Percentiles rank a stretch among this genome's conserved stretches.
These are phyloP conservation scores for Hibiscus trionum DNA, from an alignment of 345 rosid species.

Conservation along the genomic window DNA sequence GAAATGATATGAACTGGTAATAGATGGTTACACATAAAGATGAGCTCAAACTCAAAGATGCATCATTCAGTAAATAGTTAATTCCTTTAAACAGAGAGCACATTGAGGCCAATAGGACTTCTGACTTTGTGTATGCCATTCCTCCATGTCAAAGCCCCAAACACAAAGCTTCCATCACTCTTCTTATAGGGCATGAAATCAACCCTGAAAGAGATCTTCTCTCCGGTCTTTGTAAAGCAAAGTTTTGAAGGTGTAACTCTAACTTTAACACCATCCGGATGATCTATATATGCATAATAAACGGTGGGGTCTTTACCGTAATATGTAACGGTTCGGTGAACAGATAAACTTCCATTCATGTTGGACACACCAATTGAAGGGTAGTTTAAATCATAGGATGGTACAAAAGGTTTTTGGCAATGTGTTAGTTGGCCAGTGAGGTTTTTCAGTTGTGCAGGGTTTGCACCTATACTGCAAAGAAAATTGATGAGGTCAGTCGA, in stretches of 20 bases:
- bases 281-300: conserved; percentile 22
- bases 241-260: conserved; percentile 35
- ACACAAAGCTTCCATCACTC: conserved; percentile 33
- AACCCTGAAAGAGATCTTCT: conserved; percentile 30
- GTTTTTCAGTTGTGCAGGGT: conserved; percentile 33
- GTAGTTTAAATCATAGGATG: conserved; percentile 37
- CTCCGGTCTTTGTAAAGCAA: conserved; percentile 27
- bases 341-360: conserved; percentile 33
- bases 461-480: conserved; percentile 44
- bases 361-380: conserved; percentile 41
- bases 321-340: conserved; percentile 35
- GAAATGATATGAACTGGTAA: neutral
- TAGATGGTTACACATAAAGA: neutral
- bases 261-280: conserved; percentile 31
- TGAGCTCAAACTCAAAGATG: neutral
- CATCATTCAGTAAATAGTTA: no score
- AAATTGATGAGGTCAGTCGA: conserved; percentile 28
- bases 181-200: conserved; percentile 30
- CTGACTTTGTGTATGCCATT: conserved; percentile 30
- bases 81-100: neutral
- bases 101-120: conserved; percentile 40
- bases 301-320: conserved; percentile 28
- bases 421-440: conserved; percentile 30
- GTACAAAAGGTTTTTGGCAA: conserved; percentile 20
- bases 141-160: conserved; percentile 45